These are phyloP conservation scores for Dendrobium nobile DNA, from an alignment of 106 monocot species.

Conservation along the genomic window DNA sequence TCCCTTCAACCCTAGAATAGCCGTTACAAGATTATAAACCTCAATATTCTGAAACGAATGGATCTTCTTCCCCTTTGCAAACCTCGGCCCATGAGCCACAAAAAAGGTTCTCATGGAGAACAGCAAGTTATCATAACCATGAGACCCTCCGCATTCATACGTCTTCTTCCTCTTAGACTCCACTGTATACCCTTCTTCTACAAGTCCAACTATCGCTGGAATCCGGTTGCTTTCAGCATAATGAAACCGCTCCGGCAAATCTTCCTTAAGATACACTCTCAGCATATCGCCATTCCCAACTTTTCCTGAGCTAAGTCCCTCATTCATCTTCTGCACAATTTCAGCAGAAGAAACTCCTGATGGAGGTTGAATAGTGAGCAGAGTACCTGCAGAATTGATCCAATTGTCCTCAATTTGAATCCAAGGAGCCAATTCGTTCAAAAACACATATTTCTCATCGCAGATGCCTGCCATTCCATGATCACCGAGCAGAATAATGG, in stretches of 20 bases:
- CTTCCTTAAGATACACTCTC: slow-evolving; percentile 37
- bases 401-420: slow-evolving; percentile 37
- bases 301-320: slow-evolving; percentile 50
- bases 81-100: slow-evolving; percentile 13
- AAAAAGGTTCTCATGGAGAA: slow-evolving; percentile 9
- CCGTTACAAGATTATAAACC: slow-evolving; percentile 10
- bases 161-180: slow-evolving; percentile 1
- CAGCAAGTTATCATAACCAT: slow-evolving; percentile 21
- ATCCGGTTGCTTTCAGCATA: slow-evolving; percentile 9
- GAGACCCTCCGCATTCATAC: slow-evolving; percentile 36
- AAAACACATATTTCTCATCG: slow-evolving; percentile 43
- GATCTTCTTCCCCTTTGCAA: slow-evolving; percentile 7
- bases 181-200: slow-evolving; percentile 16
- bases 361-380: slow-evolving; percentile 50
- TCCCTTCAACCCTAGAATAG: slow-evolving; percentile 1
- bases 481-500: slow-evolving; percentile 55
- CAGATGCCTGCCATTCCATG: slow-evolving; percentile 81
- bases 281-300: slow-evolving; percentile 47
- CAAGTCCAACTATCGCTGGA: not conserved
- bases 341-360: slow-evolving; percentile 18
- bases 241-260: slow-evolving; percentile 10
- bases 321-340: slow-evolving; percentile 59
- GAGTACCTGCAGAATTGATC: slow-evolving; percentile 35
- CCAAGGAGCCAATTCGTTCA: slow-evolving; percentile 57
- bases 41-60: slow-evolving; percentile 7